phyloP scores from a whole-genome alignment of 805 yeast genomes.

The Cyberlindnera euphorbiae region DNA sequence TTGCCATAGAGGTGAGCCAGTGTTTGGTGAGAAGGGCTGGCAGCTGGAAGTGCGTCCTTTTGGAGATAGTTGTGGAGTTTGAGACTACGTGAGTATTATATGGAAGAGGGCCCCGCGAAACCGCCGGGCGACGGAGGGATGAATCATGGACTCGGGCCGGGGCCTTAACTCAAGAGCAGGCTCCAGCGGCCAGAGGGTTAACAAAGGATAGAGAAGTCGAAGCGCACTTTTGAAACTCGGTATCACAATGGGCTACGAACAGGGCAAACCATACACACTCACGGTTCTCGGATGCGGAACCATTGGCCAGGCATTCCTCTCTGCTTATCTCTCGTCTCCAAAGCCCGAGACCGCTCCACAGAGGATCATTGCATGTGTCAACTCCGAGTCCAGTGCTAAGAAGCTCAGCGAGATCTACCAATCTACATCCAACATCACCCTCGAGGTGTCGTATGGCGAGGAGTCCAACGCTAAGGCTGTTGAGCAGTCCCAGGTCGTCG shows the following conservation, averaged over 20 bases:
- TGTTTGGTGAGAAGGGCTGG: no score
- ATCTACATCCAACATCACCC: conserved; percentile 36
- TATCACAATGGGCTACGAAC: conserved; percentile 11
- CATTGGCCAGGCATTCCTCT: conserved; percentile 89
- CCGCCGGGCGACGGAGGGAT: no score
- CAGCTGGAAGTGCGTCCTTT: no score
- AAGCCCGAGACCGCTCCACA: conserved; percentile 49
- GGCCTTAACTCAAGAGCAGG: no score
- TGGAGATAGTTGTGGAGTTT: no score
- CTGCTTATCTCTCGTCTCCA: conserved; percentile 60
- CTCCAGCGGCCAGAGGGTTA: no score
- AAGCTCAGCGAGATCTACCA: conserved; percentile 43
- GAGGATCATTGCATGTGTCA: conserved; percentile 75
- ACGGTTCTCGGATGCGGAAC: conserved; percentile 90
- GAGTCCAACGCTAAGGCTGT: conserved; percentile 56
- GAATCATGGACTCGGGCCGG: no score
- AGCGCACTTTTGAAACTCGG: no score
- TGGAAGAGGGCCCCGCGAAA: no score
- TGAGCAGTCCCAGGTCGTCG: conserved; percentile 57
- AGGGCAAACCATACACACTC: conserved; percentile 42
- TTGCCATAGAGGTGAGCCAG: no score
- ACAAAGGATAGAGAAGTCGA: no score
- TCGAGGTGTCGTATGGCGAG: conserved; percentile 46
- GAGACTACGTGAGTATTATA: no score
- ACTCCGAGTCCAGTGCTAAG: conserved; percentile 45